These are phyloP conservation scores for Hansfordia pulvinata DNA, from an alignment of 2,329 filamentous ascomycete genomes.

Conservation along the genomic window DNA sequence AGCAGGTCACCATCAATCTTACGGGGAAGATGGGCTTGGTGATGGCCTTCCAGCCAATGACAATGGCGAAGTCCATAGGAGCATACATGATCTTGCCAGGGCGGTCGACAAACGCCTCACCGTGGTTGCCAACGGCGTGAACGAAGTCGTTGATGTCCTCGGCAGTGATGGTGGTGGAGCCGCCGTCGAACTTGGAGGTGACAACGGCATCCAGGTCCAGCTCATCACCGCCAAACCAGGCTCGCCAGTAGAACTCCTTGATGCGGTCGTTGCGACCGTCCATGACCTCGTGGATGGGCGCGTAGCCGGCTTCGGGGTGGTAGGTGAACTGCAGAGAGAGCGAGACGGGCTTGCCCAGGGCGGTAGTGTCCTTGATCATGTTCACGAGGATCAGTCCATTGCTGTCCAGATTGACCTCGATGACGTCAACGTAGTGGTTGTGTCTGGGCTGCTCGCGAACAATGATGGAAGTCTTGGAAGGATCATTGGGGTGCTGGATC, in stretches of 20 bases:
- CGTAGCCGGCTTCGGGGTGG: slow-evolving; percentile 88
- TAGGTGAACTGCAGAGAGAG: slow-evolving; percentile 84
- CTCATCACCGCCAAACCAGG: slow-evolving; percentile 86
- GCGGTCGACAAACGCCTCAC: slow-evolving; percentile 91
- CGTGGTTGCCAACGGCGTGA: slow-evolving; percentile 96
- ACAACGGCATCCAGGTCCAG: slow-evolving; percentile 76
- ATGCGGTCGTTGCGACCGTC: slow-evolving; percentile 90
- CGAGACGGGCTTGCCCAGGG: slow-evolving; percentile 67
- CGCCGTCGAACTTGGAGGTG: slow-evolving; percentile 81
- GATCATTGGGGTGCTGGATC: slow-evolving; percentile 68
- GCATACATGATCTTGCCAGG: slow-evolving; percentile 89
- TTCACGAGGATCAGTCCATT: slow-evolving; percentile 75
- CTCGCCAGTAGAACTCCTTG: slow-evolving; percentile 97
- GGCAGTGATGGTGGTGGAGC: slow-evolving; percentile 71
- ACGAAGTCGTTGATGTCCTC: slow-evolving; percentile 97
- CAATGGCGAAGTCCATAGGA: slow-evolving; percentile 97
- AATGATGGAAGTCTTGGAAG: slow-evolving; percentile 69
- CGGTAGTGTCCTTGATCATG: slow-evolving; percentile 87
- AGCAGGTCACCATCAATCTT: slow-evolving; percentile 92
- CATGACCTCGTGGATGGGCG: slow-evolving; percentile 97
- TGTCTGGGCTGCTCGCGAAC: slow-evolving; percentile 79
- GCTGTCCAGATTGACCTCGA: slow-evolving; percentile 66
- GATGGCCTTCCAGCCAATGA: slow-evolving; percentile 98
- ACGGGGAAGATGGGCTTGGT: slow-evolving; percentile 96
- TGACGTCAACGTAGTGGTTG: slow-evolving; percentile 76